Percentiles rank a stretch among this genome's conserved stretches.
phyloP scores from a whole-genome alignment of 345 rosid genomes.

The Anastatica hierochuntica region DNA sequence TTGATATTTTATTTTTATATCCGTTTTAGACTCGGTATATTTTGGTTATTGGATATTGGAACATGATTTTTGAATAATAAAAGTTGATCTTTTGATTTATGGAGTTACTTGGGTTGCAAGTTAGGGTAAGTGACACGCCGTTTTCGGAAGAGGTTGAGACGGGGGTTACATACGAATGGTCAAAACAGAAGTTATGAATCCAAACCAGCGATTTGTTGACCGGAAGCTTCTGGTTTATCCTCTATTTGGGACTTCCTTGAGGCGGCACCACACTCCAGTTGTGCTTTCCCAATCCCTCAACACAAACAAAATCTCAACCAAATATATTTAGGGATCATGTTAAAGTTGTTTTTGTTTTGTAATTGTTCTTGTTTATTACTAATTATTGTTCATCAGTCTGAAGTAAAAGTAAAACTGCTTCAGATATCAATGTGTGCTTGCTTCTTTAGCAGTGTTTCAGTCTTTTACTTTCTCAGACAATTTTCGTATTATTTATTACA shows the following conservation, averaged over 20 bases:
- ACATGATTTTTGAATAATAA: too few species aligned
- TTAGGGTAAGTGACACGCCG: too few species aligned
- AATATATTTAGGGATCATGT: constrained; percentile 14
- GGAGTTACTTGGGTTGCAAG: too few species aligned
- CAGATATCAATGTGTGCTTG: constrained; percentile 16
- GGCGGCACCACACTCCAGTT: constrained; percentile 30
- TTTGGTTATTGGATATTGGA: too few species aligned
- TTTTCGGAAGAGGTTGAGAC: too few species aligned
- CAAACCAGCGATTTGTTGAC: constrained; percentile 10
- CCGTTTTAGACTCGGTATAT: too few species aligned
- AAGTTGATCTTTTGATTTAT: too few species aligned
- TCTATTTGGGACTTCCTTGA: constrained; percentile 25
- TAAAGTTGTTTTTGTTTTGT: too few species aligned
- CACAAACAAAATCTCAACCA: constrained; percentile 3
- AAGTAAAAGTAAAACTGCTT: constrained; percentile 8
- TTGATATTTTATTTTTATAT: too few species aligned
- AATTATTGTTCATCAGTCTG: constrained; percentile 8
- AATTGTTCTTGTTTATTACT: constrained; percentile 1
- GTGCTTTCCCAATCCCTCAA: constrained; percentile 49
- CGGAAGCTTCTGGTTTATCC: constrained; percentile 32
- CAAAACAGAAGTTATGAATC: background rate
- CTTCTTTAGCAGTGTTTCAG: constrained; percentile 15
- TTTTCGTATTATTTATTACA: background rate
- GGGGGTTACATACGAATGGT: too few species aligned
- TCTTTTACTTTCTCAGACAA: too few species aligned